Percentiles rank a stretch among this genome's conserved stretches.
Evolutionary conservation across 2,329 filamentous ascomycete species (phyloP).

Genomic region (Colletotrichum acutatum): DNA sequence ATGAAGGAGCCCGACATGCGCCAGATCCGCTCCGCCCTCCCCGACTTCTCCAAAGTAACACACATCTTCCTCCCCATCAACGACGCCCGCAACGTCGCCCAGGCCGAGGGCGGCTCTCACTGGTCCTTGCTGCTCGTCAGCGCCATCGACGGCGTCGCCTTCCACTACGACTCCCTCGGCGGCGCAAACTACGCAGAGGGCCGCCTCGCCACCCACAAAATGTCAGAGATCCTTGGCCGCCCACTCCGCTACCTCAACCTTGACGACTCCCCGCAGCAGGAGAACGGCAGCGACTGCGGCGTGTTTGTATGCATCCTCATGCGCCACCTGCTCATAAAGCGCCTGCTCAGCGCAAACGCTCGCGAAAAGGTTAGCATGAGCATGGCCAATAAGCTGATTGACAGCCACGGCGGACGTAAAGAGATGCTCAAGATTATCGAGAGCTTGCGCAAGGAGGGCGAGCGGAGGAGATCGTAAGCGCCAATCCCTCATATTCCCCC

Average conservation of each 20-base stretch:
- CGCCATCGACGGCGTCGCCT: conserved; percentile 88
- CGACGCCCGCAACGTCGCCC: conserved; percentile 79
- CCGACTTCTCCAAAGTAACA: conserved; percentile 82
- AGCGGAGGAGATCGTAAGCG: conserved; percentile 82
- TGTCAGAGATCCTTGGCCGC: conserved; percentile 74
- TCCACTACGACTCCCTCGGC: conserved; percentile 93
- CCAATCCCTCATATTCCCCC: background rate
- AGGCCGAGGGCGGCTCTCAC: conserved; percentile 91
- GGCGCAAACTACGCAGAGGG: conserved; percentile 82
- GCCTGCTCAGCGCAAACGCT: conserved; percentile 81
- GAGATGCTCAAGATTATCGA: conserved; percentile 94
- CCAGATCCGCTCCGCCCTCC: conserved; percentile 74
- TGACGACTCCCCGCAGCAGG: conserved; percentile 87
- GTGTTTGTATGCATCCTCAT: conserved; percentile 97
- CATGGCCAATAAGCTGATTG: conserved; percentile 85
- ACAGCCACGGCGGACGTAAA: conserved; percentile 83
- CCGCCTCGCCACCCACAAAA: conserved; percentile 72
- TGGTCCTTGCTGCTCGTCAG: conserved; percentile 95
- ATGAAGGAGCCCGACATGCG: conserved; percentile 75
- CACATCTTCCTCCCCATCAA: conserved; percentile 98
- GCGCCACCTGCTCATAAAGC: conserved; percentile 89
- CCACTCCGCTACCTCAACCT: conserved; percentile 82
- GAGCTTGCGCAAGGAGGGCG: conserved; percentile 85
- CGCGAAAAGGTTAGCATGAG: conserved; percentile 94
- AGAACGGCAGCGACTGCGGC: conserved; percentile 93